Base-by-base conservation (phyloP, 371 early-diverging fungal species). In the Amoeboaphelidium protococcarum region DNA sequence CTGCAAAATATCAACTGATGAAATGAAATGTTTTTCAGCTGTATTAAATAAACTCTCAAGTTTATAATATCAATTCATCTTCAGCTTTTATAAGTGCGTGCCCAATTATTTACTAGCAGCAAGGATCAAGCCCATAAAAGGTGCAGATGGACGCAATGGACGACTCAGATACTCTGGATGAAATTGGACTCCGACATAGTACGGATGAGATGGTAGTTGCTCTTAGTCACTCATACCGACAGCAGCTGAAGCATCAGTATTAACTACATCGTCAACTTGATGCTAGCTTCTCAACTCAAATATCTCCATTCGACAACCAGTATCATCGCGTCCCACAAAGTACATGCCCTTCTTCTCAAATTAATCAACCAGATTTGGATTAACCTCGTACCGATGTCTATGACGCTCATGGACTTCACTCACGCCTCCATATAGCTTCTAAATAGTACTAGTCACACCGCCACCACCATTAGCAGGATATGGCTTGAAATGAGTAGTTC, bases 141-240 rank as follows among this genome's bases (percentile, higher is more conserved):
- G 72, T 31, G 97, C 89, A 22, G 80, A 75, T 2, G 99, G 96
- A 52, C 63, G 72, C 45, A 88, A 63, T 12, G 97, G 96, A 45
- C 90, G 79, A 41, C 92, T 91, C 47, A 83, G 68, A 66, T 94
- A 92, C 67, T 99, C 99, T 25, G 99, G 99, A 54, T 99, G 99
- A 64, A 79, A 98, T 71, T 99, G 99, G 40, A 80, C 80, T 42
- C 81, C 99, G 44, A 98, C 78, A 65, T 78, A 96, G 70, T 77
- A 99, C 4, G 90, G 89, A 63, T 98, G 97, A n/a, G 23, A 23
- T 3, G 25, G 4, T 47, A 19, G 19, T 2, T 13, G 16, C 40
- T 40, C 40, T 16, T 16, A n/a, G 40, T 16, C 40, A n/a, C 16
- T 16, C 44, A 12, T 23, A 44, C n/a, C n/a, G n/a, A n/a, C n/a